Evolutionary conservation across 129 eudicot genomes (phyloP), one percentile per base, ranked within the genome.

Genomic region (Artemisia argyi): DNA sequence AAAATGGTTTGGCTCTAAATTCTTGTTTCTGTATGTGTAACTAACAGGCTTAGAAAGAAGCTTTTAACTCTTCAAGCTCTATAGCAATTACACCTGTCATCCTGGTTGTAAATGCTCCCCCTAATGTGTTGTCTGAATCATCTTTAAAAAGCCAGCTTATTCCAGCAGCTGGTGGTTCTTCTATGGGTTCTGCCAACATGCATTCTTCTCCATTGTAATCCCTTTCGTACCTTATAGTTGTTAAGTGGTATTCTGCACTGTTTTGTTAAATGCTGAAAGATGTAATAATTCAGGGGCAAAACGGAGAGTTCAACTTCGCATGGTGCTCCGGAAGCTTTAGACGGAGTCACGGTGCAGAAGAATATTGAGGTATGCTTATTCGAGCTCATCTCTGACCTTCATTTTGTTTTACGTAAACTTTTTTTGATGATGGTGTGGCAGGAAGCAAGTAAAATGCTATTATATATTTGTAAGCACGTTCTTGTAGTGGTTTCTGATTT

Each of bases 11-110:
- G 48, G 70, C 24, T 51, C 73, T 78, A 26, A 80, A 47, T 20
- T 15, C 71, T 55, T 61, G 17, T 71, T 64, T 69, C 7, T 61
- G 24, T 63, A 68, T 80, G 70, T 66, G 58, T 86, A 94, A 97
- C 66, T 90, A 94, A 79, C 89, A 67, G 79, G 97, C 98, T 69
- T 96, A 90, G 76, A 93, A 80, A 65, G 90, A 76, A 73, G 91
- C 96, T 75, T 75, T 74, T 13, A 84, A 79, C 44, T 17, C 83
- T 54, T 78, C 85, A 66, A 88, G 89, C 81, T 88, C 95, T 52
- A 80, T 78, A 53, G 80, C 84, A 11, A 85, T 79, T 22, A 73
- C 78, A 16, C 82, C 96, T 16, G 79, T 56, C 72, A 78, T 58
- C 59, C 58, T 85, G 20, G 82, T 63, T 73, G 72, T 77, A 77